Conservation (phyloP, 768 basidiomycete species). For the Lentinus brumalis region DNA sequence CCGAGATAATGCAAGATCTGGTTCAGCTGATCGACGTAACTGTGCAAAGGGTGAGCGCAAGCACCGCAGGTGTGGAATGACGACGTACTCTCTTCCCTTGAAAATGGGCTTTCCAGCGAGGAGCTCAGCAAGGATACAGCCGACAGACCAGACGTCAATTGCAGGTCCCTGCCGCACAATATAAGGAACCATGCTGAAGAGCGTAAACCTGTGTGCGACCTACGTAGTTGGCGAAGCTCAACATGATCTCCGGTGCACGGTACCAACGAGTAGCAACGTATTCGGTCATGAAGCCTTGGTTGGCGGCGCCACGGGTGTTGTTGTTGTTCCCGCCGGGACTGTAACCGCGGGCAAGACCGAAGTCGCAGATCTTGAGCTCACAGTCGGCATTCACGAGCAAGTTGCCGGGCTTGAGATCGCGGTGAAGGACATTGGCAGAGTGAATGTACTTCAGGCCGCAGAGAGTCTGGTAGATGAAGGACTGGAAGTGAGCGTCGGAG, state of each 20-base stretch:
- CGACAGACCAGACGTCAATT: conserved; percentile 96
- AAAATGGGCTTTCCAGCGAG: conserved; percentile 93
- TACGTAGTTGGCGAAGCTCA: conserved; percentile 94
- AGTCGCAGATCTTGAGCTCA: conserved; percentile 98
- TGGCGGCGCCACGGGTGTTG: conserved; percentile 58
- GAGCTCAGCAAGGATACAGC: conserved; percentile 92
- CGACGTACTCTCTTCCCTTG: conserved; percentile 91
- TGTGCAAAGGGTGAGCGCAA: conserved; percentile 32
- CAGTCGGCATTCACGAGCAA: conserved; percentile 98
- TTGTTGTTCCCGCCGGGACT: conserved; percentile 80
- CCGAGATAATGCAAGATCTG: conserved; percentile 98
- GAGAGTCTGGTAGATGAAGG: conserved; percentile 97
- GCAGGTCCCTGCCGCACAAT: conserved; percentile 66
- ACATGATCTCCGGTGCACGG: conserved; percentile 97
- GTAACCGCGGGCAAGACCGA: conserved; percentile 94
- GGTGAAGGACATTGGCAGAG: conserved; percentile 95
- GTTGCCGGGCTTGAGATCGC: conserved; percentile 94
- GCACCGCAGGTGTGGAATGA: neutral
- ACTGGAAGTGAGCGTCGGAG: conserved; percentile 91
- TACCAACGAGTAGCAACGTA: conserved; percentile 99
- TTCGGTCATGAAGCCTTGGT: conserved; percentile 98
- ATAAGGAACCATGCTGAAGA: neutral
- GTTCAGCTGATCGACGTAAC: conserved; percentile 98
- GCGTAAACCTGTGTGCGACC: conserved; percentile 31
- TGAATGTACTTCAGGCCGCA: conserved; percentile 99